Evolutionary conservation across 495 filamentous ascomycete species (phyloP).

Genomic region (Bryoglossum gracile): DNA sequence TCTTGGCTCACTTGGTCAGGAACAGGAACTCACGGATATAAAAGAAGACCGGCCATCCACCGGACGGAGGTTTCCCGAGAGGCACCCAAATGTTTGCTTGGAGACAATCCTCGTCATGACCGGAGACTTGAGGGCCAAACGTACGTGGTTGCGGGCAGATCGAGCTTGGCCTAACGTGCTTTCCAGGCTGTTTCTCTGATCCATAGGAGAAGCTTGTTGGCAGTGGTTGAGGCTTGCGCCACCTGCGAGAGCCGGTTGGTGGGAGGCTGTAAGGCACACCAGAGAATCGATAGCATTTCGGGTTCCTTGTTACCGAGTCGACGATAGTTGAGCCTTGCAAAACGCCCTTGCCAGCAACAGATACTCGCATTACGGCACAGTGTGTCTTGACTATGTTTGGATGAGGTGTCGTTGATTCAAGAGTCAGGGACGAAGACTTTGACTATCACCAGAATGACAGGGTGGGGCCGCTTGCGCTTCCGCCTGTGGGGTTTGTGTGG

Average conservation of each 20-base stretch:
- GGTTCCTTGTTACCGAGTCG: neutral
- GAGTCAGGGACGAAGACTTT: too few species aligned
- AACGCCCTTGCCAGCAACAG: conserved; percentile 2
- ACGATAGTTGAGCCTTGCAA: conserved; percentile 1
- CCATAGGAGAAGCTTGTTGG: conserved; percentile 6
- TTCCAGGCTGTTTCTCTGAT: neutral
- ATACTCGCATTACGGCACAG: conserved; percentile 4
- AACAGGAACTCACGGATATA: conserved; percentile 8
- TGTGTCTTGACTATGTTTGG: too few species aligned
- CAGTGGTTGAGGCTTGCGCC: conserved; percentile 5
- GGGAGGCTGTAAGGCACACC: conserved; percentile 12
- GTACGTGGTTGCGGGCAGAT: conserved; percentile 5
- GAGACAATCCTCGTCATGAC: conserved; percentile 7
- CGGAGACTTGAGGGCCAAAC: neutral
- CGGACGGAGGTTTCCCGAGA: neutral
- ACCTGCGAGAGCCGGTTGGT: neutral
- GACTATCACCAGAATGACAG: too few species aligned
- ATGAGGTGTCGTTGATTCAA: too few species aligned
- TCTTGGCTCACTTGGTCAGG: neutral
- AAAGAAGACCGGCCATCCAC: conserved; percentile 13
- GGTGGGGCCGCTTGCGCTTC: too few species aligned
- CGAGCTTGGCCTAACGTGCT: neutral
- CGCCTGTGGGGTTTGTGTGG: too few species aligned
- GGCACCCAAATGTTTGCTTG: conserved; percentile 12
- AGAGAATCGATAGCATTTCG: conserved; percentile 10